These are phyloP conservation scores for Forsythia viridissima DNA, from an alignment of 257 asterid species.

Conservation along the genomic window DNA sequence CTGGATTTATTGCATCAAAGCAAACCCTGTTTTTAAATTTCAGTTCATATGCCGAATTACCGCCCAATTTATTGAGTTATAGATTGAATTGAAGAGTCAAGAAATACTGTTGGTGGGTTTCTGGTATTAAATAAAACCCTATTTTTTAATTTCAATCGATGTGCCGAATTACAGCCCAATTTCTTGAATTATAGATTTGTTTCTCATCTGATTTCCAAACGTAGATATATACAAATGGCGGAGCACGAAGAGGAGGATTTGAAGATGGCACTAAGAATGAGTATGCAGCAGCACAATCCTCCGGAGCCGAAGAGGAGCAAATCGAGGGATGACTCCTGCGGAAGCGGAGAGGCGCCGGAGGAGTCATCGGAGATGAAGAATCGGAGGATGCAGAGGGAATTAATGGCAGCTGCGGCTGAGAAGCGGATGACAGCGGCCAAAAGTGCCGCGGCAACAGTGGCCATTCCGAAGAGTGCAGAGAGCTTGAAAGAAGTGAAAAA, in stretches of 20 bases:
- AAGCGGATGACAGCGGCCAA: slow-evolving; percentile 38
- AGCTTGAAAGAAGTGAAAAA: slow-evolving; percentile 25
- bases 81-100: not conserved
- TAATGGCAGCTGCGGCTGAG: slow-evolving; percentile 54
- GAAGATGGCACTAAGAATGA: slow-evolving; percentile 55
- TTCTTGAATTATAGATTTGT: not conserved
- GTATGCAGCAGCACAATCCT: slow-evolving; percentile 44
- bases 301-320: slow-evolving; percentile 59
- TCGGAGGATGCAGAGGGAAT: slow-evolving; percentile 42
- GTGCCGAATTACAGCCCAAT: not conserved
- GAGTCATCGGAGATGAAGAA: slow-evolving; percentile 36
- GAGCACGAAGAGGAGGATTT: slow-evolving; percentile 55
- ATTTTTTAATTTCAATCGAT: not conserved
- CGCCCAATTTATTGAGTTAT: too few species aligned
- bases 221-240: slow-evolving; percentile 28
- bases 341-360: slow-evolving; percentile 22
- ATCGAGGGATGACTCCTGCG: slow-evolving; percentile 30
- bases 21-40: not conserved
- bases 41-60: not conserved
- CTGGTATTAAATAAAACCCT: not conserved
- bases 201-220: not conserved
- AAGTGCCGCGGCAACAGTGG: not conserved
- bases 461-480: slow-evolving; percentile 21
- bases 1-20: not conserved
- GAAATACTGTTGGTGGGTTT: not conserved